A percentile compares a stretch with the other conserved stretches of the same genome.
Evolutionary conservation across 2,329 filamentous ascomycete genomes (phyloP).

Genomic region (Podosphaera xanthii): DNA sequence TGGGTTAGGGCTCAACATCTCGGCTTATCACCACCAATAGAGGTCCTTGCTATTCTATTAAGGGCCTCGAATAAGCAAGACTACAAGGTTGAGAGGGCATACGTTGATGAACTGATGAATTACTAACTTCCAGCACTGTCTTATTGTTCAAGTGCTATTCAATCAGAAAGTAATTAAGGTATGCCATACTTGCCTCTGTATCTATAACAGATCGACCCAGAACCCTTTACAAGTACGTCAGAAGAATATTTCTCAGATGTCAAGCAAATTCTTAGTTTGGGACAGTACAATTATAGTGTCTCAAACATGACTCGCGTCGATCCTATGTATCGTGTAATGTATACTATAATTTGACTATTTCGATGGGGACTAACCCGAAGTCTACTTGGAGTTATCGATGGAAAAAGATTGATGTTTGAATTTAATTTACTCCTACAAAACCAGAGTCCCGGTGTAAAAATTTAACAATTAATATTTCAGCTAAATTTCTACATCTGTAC

Average conservation of each 20-base stretch:
- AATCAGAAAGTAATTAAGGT: background rate
- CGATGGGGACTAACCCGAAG: too few relatives aligned
- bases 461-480: background rate
- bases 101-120: conserved; percentile 46
- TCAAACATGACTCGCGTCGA: too few relatives aligned
- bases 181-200: background rate
- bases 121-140: conserved; percentile 17
- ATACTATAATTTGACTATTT: too few relatives aligned
- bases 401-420: too few relatives aligned
- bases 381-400: too few relatives aligned
- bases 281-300: too few relatives aligned
- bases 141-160: background rate
- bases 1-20: conserved; percentile 72
- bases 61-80: conserved; percentile 40
- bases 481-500: conserved; percentile 36
- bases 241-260: too few relatives aligned
- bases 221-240: too few relatives aligned
- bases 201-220: too few relatives aligned
- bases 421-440: background rate
- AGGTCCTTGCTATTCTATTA: conserved; percentile 68
- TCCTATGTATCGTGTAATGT: too few relatives aligned
- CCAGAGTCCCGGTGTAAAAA: background rate
- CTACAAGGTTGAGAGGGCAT: conserved; percentile 36
- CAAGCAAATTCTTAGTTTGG: too few relatives aligned
- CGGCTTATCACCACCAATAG: conserved; percentile 69